phyloP scores from a whole-genome alignment of 371 early-diverging fungal genomes.

The Rhizopus arrhizus region DNA sequence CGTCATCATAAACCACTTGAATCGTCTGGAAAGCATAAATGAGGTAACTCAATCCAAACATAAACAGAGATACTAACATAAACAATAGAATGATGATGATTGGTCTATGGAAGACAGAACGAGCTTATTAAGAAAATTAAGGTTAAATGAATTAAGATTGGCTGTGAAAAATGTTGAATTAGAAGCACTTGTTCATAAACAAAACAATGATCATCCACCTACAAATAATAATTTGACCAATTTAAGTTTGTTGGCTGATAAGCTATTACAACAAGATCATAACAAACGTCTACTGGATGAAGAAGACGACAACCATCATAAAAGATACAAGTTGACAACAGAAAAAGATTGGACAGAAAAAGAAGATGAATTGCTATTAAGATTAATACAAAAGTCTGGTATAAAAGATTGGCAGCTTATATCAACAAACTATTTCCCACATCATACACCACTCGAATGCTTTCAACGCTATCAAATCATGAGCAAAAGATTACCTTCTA shows the following conservation, averaged over 20 bases:
- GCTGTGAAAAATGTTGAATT: constrained; percentile 15
- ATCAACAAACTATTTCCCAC: background rate
- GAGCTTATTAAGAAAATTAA: constrained; percentile 6
- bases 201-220: constrained; percentile 2
- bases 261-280: background rate
- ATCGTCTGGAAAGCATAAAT: background rate
- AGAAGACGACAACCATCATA: too few relatives aligned
- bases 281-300: background rate
- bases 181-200: constrained; percentile 2
- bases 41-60: background rate
- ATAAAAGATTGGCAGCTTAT: background rate
- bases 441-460: background rate
- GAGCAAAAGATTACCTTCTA: background rate
- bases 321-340: background rate
- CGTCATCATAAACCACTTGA: constrained; percentile 7
- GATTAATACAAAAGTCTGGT: background rate
- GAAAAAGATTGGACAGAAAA: background rate
- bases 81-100: background rate
- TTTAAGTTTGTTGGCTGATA: background rate
- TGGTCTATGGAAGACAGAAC: background rate
- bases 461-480: background rate
- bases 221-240: constrained; percentile 1
- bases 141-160: constrained; percentile 9
- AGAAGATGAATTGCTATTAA: background rate
- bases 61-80: background rate